These are phyloP conservation scores for Penicillium sp. DNA, from an alignment of 2,329 filamentous ascomycete species.

Conservation along the genomic window DNA sequence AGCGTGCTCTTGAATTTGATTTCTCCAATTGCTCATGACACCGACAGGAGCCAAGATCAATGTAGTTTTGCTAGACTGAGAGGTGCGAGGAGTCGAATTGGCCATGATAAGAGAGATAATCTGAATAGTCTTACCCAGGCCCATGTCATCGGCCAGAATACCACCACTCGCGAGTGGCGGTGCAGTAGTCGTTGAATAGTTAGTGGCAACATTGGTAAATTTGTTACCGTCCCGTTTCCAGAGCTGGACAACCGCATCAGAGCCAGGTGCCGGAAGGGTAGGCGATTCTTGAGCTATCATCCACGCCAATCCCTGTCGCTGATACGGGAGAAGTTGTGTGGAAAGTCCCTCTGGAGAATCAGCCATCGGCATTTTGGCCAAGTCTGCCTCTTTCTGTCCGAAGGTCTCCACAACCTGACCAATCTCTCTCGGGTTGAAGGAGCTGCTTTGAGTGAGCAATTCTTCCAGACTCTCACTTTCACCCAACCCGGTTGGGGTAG, in stretches of 20 bases:
- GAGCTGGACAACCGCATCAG: slow-evolving; percentile 65
- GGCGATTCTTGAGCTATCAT: slow-evolving; percentile 72
- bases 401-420: slow-evolving; percentile 64
- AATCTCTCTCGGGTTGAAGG: slow-evolving; percentile 62
- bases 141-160: slow-evolving; percentile 90
- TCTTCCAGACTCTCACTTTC: slow-evolving; percentile 53
- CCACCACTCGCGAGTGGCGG: slow-evolving; percentile 71
- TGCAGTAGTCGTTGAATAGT: slow-evolving; percentile 55
- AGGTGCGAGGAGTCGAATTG: slow-evolving; percentile 43
- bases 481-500: slow-evolving; percentile 26
- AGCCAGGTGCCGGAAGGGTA: slow-evolving; percentile 54
- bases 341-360: slow-evolving; percentile 61
- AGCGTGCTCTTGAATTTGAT: slow-evolving; percentile 71
- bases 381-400: slow-evolving; percentile 64
- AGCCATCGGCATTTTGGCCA: slow-evolving; percentile 68
- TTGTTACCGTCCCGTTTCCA: slow-evolving; percentile 59
- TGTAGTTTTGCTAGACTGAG: slow-evolving; percentile 56
- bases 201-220: slow-evolving; percentile 67
- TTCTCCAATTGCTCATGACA: slow-evolving; percentile 87
- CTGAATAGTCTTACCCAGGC: slow-evolving; percentile 82
- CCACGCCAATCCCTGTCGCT: slow-evolving; percentile 75
- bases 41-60: slow-evolving; percentile 77
- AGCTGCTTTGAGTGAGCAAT: slow-evolving; percentile 62
- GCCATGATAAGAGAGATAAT: slow-evolving; percentile 73
- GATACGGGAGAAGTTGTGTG: slow-evolving; percentile 71